Evolutionary conservation across 352 stramenopile genomes (phyloP).

Genomic region (Globisporangium spinosum): DNA sequence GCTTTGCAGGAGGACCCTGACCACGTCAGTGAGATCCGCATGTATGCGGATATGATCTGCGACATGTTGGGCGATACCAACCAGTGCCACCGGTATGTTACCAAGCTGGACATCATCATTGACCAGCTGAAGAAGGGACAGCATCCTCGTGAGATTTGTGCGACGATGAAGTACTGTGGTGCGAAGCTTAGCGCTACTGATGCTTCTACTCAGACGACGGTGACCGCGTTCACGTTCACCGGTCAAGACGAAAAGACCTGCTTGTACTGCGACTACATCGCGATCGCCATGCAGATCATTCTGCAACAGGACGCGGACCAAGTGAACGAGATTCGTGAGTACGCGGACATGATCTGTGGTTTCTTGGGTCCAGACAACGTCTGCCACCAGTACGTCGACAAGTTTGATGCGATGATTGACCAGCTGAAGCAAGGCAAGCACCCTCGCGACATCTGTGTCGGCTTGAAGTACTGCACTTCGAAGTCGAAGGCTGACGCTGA

Average conservation of each 20-base stretch:
- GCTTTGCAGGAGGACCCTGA: slow-evolving; percentile 48
- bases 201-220: slow-evolving; percentile 22
- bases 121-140: slow-evolving; percentile 58
- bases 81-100: slow-evolving; percentile 61
- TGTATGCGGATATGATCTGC: slow-evolving; percentile 74
- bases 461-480: slow-evolving; percentile 57
- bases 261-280: slow-evolving; percentile 59
- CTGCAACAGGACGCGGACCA: slow-evolving; percentile 53
- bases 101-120: slow-evolving; percentile 64
- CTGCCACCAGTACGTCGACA: slow-evolving; percentile 66
- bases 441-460: slow-evolving; percentile 54
- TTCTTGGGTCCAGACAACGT: slow-evolving; percentile 56
- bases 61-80: slow-evolving; percentile 58
- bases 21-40: slow-evolving; percentile 51
- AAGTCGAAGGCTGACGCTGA: slow-evolving; percentile 5
- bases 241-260: slow-evolving; percentile 36
- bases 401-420: slow-evolving; percentile 66
- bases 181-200: slow-evolving; percentile 9
- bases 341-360: slow-evolving; percentile 73
- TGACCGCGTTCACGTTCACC: slow-evolving; percentile 26
- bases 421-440: slow-evolving; percentile 59
- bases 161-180: slow-evolving; percentile 51
- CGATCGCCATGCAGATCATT: slow-evolving; percentile 52
- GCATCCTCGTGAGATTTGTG: slow-evolving; percentile 63
- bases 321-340: slow-evolving; percentile 52